These are phyloP conservation scores for Styphnolobium japonicum DNA, from an alignment of 306 rosid species.

Conservation along the genomic window DNA sequence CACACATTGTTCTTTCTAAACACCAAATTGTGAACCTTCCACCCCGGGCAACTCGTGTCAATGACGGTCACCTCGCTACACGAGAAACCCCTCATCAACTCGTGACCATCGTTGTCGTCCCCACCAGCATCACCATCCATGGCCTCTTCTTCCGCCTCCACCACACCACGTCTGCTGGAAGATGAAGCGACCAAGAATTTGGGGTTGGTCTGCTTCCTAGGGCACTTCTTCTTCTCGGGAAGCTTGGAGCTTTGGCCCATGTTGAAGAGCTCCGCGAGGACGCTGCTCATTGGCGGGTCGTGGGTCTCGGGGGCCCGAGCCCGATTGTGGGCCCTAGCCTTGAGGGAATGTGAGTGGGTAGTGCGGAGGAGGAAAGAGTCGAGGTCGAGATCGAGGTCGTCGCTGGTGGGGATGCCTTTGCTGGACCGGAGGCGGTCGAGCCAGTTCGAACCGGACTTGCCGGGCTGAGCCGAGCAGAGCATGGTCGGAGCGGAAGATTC, in stretches of 20 bases:
- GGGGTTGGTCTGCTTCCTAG: conserved; percentile 80
- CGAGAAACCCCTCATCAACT: conserved; percentile 71
- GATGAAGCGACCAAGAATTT: conserved; percentile 44
- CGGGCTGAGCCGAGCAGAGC: conserved; percentile 67
- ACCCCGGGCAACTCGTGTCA: conserved; percentile 66
- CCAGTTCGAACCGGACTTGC: conserved; percentile 70
- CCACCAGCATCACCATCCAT: conserved; percentile 25
- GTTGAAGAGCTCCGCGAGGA: conserved; percentile 74
- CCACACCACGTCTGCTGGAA: too few relatives aligned
- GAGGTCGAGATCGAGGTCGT: conserved; percentile 61
- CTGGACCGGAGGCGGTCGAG: conserved; percentile 87
- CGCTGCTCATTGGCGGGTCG: conserved; percentile 35
- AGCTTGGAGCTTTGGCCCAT: conserved; percentile 42
- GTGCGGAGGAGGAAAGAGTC: conserved; percentile 56
- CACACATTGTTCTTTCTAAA: conserved; percentile 73
- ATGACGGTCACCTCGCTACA: conserved; percentile 88
- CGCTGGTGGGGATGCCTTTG: conserved; percentile 71
- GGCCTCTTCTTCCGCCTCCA: not conserved
- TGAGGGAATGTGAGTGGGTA: conserved; percentile 35
- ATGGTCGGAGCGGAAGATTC: conserved; percentile 28
- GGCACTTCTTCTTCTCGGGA: conserved; percentile 51
- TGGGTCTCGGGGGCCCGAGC: not conserved
- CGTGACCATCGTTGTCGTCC: conserved; percentile 38
- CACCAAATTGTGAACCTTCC: conserved; percentile 82
- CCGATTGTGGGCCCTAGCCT: conserved; percentile 3